A percentile compares a stretch with the other conserved stretches of the same genome.
These are phyloP conservation scores for Suillus discolor DNA, from an alignment of 768 basidiomycete genomes.

Conservation along the genomic window DNA sequence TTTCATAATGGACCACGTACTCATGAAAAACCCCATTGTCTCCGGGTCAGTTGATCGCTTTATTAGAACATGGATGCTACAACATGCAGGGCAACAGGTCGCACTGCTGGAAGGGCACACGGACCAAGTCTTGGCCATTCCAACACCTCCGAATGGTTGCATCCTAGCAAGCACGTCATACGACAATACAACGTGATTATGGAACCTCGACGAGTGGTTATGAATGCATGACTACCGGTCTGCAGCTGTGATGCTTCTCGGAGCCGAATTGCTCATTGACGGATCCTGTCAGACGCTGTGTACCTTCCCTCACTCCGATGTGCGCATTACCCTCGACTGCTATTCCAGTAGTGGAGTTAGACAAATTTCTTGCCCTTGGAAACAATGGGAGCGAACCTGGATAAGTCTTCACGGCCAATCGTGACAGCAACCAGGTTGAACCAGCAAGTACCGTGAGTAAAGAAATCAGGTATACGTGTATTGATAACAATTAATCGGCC, in stretches of 20 bases:
- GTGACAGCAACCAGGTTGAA: too few species aligned
- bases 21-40: too few species aligned
- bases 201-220: too few species aligned
- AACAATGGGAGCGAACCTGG: neutral
- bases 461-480: too few species aligned
- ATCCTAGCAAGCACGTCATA: neutral
- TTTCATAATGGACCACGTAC: too few species aligned
- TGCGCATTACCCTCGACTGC: conserved; percentile 47
- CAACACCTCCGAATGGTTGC: neutral
- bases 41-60: too few species aligned
- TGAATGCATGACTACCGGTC: conserved; percentile 15
- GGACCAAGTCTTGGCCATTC: too few species aligned
- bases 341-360: conserved; percentile 42
- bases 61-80: too few species aligned
- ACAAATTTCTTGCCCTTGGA: neutral
- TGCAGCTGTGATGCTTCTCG: conserved; percentile 36
- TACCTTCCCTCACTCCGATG: conserved; percentile 31
- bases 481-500: too few species aligned
- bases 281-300: conserved; percentile 39
- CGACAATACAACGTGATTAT: neutral
- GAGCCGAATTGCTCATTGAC: conserved; percentile 33
- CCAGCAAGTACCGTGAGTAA: too few species aligned
- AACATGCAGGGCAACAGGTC: neutral
- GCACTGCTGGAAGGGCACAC: too few species aligned
- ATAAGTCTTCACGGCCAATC: too few species aligned